A percentile compares a stretch with the other conserved stretches of the same genome.
phyloP scores from a whole-genome alignment of 2,329 filamentous ascomycete genomes.

The Aureobasidium mangrovei region DNA sequence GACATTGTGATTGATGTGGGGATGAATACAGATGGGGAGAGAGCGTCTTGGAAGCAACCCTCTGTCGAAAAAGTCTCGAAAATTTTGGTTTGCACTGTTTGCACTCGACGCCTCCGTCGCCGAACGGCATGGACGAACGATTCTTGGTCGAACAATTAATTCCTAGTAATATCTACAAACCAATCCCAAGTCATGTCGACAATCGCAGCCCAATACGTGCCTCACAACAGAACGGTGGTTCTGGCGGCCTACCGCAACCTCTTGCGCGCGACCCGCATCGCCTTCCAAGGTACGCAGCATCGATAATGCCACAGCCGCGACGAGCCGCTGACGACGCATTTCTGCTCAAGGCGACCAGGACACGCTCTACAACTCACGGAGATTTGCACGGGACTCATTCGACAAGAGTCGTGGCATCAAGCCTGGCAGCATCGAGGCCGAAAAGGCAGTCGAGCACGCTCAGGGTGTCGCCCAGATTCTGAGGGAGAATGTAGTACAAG shows the following conservation, averaged over 20 bases:
- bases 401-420: constrained; percentile 54
- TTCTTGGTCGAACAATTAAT: not conserved
- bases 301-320: constrained; percentile 3
- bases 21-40: not conserved
- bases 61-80: constrained; percentile 7
- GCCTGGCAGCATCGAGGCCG: constrained; percentile 49
- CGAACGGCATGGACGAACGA: too few species aligned
- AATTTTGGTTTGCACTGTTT: not conserved
- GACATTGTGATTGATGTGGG: constrained; percentile 47
- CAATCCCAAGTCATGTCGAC: not conserved
- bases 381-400: constrained; percentile 67
- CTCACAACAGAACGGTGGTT: constrained; percentile 45
- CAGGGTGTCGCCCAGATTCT: constrained; percentile 74
- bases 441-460: constrained; percentile 65
- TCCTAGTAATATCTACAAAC: not conserved
- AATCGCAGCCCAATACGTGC: not conserved
- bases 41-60: not conserved
- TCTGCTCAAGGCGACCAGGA: constrained; percentile 54
- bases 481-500: constrained; percentile 81
- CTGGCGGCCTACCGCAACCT: constrained; percentile 71
- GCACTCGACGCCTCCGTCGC: too few species aligned
- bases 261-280: constrained; percentile 69
- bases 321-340: not conserved
- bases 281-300: constrained; percentile 62
- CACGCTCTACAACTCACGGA: constrained; percentile 60